Conservation (phyloP, 1,284 basidiomycete genomes). For the Cystobasidium sp. region DNA sequence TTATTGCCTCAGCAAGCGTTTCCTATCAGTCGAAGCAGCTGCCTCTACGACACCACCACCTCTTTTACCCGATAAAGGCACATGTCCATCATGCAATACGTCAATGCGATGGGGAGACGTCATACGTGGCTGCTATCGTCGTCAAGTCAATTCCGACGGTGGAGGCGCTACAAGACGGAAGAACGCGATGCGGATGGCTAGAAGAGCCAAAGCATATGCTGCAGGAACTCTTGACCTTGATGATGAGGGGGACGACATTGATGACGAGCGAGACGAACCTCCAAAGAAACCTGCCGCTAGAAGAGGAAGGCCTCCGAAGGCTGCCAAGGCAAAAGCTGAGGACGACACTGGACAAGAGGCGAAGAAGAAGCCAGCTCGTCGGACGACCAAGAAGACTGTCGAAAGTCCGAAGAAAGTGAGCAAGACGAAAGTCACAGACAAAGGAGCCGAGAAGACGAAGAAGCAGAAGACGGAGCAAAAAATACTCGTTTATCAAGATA, state of each 20-base stretch:
- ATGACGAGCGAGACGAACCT: neutral
- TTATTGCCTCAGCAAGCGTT: constrained; percentile 68
- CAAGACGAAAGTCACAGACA: neutral
- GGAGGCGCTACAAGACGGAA: constrained; percentile 7
- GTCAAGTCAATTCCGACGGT: constrained; percentile 55
- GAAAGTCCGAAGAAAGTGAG: neutral
- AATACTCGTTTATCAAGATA: neutral
- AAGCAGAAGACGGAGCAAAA: neutral
- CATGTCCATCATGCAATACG: constrained; percentile 64
- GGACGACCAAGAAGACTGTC: constrained; percentile 10
- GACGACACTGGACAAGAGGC: neutral
- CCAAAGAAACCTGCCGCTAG: constrained; percentile 8
- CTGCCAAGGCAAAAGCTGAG: neutral
- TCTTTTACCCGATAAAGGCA: constrained; percentile 69
- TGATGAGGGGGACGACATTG: neutral
- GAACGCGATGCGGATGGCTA: neutral
- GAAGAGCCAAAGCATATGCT: constrained; percentile 9
- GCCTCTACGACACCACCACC: constrained; percentile 52
- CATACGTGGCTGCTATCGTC: constrained; percentile 69
- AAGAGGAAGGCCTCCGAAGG: constrained; percentile 12
- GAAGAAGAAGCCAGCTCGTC: constrained; percentile 6
- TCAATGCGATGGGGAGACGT: constrained; percentile 74
- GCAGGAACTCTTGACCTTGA: constrained; percentile 4
- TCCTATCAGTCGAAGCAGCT: constrained; percentile 58
- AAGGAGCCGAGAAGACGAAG: neutral